These are phyloP conservation scores for Pichia pseudocactophila DNA, from an alignment of 805 yeast species.

Conservation along the genomic window DNA sequence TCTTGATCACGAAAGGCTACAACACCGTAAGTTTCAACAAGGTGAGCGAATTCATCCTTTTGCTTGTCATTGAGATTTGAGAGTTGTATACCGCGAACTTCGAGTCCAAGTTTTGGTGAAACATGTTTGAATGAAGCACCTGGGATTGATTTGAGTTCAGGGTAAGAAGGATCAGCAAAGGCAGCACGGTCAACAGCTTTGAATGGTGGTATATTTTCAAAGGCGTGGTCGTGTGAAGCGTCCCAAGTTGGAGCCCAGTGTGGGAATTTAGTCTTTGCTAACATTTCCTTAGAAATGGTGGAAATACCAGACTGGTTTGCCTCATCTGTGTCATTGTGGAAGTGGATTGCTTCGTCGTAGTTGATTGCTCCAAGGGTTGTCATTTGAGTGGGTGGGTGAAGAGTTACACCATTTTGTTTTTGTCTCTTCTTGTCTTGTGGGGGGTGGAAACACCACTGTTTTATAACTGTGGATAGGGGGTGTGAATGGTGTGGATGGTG, in stretches of 20 bases:
- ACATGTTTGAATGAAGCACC: constrained; percentile 31
- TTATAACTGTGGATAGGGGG: no score
- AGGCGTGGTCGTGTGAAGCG: constrained; percentile 8
- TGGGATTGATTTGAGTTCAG: constrained; percentile 34
- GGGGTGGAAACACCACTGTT: no score
- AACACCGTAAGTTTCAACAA: constrained; percentile 65
- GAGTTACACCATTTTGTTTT: no score
- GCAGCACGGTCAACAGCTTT: constrained; percentile 56
- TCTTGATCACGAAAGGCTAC: constrained; percentile 61
- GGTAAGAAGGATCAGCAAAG: constrained; percentile 50
- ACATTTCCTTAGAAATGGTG: constrained; percentile 11
- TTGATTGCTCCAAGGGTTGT: constrained; percentile 3
- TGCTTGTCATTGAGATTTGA: constrained; percentile 43
- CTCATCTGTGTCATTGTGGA: constrained; percentile 10
- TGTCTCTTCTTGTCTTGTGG: no score
- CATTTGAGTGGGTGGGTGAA: constrained; percentile 4
- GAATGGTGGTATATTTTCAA: constrained; percentile 40
- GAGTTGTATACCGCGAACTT: constrained; percentile 51
- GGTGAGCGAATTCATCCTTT: constrained; percentile 61
- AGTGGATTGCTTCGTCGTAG: constrained; percentile 11
- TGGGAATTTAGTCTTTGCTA: constrained; percentile 6
- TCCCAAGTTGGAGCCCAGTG: constrained; percentile 17
- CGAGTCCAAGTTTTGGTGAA: constrained; percentile 67
- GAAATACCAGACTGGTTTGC: constrained; percentile 5
- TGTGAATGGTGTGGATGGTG: no score